Conservation (phyloP, 2,329 filamentous ascomycete species). For the Onygenales sp. region DNA sequence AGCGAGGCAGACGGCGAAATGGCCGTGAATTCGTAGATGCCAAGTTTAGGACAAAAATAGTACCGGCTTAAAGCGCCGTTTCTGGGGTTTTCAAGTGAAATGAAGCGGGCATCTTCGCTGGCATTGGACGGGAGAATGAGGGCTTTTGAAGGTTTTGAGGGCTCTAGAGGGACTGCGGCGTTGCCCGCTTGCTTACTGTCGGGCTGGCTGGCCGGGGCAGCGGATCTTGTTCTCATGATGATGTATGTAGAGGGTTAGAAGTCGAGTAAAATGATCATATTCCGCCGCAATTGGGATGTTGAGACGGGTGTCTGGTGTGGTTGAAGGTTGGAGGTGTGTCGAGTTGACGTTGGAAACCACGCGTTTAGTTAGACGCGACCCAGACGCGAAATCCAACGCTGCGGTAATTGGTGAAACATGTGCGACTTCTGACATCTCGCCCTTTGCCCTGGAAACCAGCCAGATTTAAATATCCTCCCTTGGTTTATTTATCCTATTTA, state of each 20-base stretch:
- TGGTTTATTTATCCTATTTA: too few species aligned
- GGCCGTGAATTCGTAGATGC: constrained; percentile 53
- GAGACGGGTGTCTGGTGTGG: too few species aligned
- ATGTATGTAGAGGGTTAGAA: background rate
- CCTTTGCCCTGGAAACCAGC: too few species aligned
- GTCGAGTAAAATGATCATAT: background rate
- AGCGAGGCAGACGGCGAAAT: constrained; percentile 42
- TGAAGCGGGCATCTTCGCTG: constrained; percentile 44
- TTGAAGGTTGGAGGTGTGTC: too few species aligned
- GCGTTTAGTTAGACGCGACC: too few species aligned
- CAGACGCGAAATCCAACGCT: too few species aligned
- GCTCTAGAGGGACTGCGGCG: constrained; percentile 12
- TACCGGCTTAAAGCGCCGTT: constrained; percentile 42
- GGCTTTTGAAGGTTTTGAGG: constrained; percentile 32
- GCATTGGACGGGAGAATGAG: constrained; percentile 48
- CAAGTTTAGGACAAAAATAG: constrained; percentile 48
- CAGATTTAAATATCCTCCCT: too few species aligned
- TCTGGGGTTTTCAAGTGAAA: constrained; percentile 47
- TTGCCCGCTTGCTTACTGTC: constrained; percentile 6
- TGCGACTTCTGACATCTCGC: too few species aligned
- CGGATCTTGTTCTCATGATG: constrained; percentile 24
- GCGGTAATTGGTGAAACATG: too few species aligned
- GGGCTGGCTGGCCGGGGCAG: constrained; percentile 13
- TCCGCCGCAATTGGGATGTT: background rate
- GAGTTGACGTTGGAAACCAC: too few species aligned